These are phyloP conservation scores for Collybia sp. DNA, from an alignment of 768 basidiomycete genomes.

Conservation along the genomic window DNA sequence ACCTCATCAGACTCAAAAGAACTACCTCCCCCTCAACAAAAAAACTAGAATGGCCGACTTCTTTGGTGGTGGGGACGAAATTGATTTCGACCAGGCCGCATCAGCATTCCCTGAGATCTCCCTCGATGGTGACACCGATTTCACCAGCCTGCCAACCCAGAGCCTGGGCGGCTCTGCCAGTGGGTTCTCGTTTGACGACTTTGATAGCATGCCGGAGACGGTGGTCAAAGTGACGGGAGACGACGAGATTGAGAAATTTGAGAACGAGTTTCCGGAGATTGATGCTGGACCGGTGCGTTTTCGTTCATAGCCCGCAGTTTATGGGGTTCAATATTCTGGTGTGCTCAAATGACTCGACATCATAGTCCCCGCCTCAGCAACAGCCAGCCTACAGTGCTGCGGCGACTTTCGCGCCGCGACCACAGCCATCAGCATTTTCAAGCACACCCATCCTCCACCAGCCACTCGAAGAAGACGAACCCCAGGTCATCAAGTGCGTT, in stretches of 20 bases:
- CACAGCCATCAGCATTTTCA: slow-evolving; percentile 65
- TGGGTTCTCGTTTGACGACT: slow-evolving; percentile 65
- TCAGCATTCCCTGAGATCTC: slow-evolving; percentile 85
- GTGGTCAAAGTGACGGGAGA: slow-evolving; percentile 80
- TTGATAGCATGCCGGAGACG: slow-evolving; percentile 47
- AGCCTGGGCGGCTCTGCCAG: slow-evolving; percentile 18
- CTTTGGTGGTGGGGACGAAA: slow-evolving; percentile 39
- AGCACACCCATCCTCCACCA: slow-evolving; percentile 74
- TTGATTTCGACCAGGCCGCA: slow-evolving; percentile 80
- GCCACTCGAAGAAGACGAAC: slow-evolving; percentile 71
- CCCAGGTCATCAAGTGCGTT: slow-evolving; percentile 80
- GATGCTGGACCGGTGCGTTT: slow-evolving; percentile 39
- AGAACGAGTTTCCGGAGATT: slow-evolving; percentile 82
- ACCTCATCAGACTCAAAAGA: too few relatives aligned
- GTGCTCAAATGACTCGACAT: slow-evolving; percentile 1
- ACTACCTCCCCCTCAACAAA: too few relatives aligned
- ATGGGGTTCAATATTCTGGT: background rate
- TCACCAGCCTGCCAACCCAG: slow-evolving; percentile 29
- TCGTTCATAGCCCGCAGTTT: background rate
- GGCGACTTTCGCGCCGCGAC: slow-evolving; percentile 70
- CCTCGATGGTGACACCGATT: slow-evolving; percentile 59
- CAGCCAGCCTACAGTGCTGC: slow-evolving; percentile 30
- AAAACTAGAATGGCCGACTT: background rate
- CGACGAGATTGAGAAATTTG: slow-evolving; percentile 82
- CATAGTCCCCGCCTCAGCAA: slow-evolving; percentile 25